These are phyloP conservation scores for Exophiala phaeomuriformis DNA, from an alignment of 2,329 filamentous ascomycete genomes.

Conservation along the genomic window DNA sequence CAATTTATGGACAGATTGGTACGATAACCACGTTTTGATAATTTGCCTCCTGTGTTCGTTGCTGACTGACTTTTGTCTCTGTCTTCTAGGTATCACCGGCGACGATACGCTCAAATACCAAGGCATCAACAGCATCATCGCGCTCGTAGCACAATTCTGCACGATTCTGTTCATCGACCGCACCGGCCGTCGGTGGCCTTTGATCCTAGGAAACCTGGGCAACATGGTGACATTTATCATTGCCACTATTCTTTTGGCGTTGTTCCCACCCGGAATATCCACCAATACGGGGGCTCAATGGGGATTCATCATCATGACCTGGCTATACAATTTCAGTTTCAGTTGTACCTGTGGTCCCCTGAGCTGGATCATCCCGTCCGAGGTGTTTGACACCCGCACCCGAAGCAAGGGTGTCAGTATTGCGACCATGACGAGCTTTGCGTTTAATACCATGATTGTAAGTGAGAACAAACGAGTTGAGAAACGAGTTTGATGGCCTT, in stretches of 20 bases:
- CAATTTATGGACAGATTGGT: conserved; percentile 60
- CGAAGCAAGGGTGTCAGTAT: conserved; percentile 67
- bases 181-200: conserved; percentile 62
- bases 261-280: conserved; percentile 53
- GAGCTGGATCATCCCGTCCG: conserved; percentile 51
- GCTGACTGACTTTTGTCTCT: conserved; percentile 47
- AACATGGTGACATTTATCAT: conserved; percentile 69
- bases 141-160: conserved; percentile 58
- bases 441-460: conserved; percentile 68
- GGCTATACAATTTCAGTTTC: conserved; percentile 75
- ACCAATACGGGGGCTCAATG: conserved; percentile 53
- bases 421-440: conserved; percentile 64
- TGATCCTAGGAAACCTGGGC: conserved; percentile 64
- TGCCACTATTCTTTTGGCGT: conserved; percentile 49
- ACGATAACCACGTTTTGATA: background rate
- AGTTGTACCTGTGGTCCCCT: conserved; percentile 63
- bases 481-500: too few species aligned
- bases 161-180: conserved; percentile 61
- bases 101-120: conserved; percentile 65
- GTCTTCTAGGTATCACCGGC: conserved; percentile 52
- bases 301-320: conserved; percentile 70
- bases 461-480: too few species aligned
- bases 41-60: conserved; percentile 35
- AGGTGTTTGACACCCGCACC: conserved; percentile 71
- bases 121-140: conserved; percentile 65